Evolutionary conservation across 805 yeast species (phyloP).

Genomic region (Wickerhamomyces queroliae): DNA sequence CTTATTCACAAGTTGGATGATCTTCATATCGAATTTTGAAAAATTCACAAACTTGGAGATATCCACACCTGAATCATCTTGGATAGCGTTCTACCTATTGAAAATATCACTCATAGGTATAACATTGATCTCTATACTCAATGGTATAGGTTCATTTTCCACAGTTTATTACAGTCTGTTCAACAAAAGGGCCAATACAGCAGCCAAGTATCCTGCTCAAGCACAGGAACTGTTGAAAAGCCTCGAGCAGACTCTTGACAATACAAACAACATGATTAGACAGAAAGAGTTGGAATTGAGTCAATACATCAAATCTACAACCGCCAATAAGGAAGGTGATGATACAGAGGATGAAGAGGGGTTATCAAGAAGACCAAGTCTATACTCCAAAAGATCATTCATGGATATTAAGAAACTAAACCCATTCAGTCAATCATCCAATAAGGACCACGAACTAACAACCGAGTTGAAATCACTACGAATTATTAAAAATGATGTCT

Average conservation of each 20-base stretch:
- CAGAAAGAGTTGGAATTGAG: conserved; percentile 11
- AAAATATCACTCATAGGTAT: conserved; percentile 21
- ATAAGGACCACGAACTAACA: conserved; percentile 4
- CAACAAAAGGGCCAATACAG: conserved; percentile 2
- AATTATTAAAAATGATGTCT: conserved; percentile 19
- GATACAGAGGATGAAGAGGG: neutral
- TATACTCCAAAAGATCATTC: conserved; percentile 17
- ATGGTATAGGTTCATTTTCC: conserved; percentile 24
- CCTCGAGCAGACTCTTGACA: conserved; percentile 11
- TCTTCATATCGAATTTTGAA: conserved; percentile 15
- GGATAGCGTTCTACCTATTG: conserved; percentile 10
- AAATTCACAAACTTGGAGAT: conserved; percentile 14
- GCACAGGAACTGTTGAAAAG: conserved; percentile 6
- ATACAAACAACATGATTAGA: conserved; percentile 15
- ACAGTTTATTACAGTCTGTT: conserved; percentile 20
- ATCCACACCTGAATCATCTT: conserved; percentile 6
- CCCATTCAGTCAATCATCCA: conserved; percentile 3
- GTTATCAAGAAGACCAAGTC: conserved; percentile 13
- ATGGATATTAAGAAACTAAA: conserved; percentile 11
- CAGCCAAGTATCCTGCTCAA: conserved; percentile 2
- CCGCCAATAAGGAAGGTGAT: neutral
- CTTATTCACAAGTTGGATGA: conserved; percentile 11
- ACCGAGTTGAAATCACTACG: conserved; percentile 16
- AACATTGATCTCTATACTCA: conserved; percentile 19
- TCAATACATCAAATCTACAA: neutral